Conservation (phyloP, 805 yeast genomes). For the Hanseniaspora jakobsenii region DNA sequence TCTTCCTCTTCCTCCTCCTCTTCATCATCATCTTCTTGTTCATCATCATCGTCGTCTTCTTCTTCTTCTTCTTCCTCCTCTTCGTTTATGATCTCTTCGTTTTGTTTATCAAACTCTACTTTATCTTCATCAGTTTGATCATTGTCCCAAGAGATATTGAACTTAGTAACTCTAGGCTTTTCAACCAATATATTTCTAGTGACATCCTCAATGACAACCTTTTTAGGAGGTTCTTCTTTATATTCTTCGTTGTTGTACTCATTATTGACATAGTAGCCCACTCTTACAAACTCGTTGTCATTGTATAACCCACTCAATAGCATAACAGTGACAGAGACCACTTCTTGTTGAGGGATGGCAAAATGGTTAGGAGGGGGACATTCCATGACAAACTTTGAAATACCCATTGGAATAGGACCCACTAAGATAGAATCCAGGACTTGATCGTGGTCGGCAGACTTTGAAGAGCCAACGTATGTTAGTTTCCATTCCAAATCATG, state of each 20-base stretch:
- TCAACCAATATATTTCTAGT: conserved; percentile 91
- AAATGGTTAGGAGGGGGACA: conserved; percentile 98
- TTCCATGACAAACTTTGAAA: conserved; percentile 79
- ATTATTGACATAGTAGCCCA: conserved; percentile 94
- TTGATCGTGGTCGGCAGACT: conserved; percentile 91
- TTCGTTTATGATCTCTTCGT: conserved; percentile 49
- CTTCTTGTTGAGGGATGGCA: conserved; percentile 86
- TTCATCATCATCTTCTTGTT: conserved; percentile 36
- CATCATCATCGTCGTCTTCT: conserved; percentile 38
- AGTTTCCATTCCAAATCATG: conserved; percentile 91
- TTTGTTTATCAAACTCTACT: conserved; percentile 52
- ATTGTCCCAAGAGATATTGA: conserved; percentile 94
- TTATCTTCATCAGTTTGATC: conserved; percentile 58
- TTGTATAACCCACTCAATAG: conserved; percentile 85
- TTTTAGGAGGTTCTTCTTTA: conserved; percentile 84
- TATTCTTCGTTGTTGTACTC: conserved; percentile 90
- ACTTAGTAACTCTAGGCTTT: conserved; percentile 93
- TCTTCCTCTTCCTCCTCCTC: conserved; percentile 33
- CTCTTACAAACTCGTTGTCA: conserved; percentile 89
- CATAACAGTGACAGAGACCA: conserved; percentile 91
- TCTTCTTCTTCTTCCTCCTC: conserved; percentile 40
- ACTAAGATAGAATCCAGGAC: conserved; percentile 92
- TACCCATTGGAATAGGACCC: conserved; percentile 97
- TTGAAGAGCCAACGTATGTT: conserved; percentile 91
- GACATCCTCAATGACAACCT: conserved; percentile 87